Conservation (phyloP, 441 rosid genomes). For the Capsella rubella region DNA sequence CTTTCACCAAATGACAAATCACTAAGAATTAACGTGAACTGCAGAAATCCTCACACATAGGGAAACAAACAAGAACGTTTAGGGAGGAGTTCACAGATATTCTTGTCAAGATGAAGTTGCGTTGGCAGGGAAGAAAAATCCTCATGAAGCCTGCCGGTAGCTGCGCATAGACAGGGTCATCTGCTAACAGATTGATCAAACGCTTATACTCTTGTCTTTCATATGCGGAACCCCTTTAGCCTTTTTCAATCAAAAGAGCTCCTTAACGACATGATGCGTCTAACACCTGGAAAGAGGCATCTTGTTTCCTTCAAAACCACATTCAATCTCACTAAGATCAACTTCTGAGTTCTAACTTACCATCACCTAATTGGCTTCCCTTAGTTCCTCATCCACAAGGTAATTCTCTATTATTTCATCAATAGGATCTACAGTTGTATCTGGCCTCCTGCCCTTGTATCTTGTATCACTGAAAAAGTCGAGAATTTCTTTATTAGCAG, state of each 20-base stretch:
- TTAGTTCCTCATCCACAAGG: conserved; percentile 53
- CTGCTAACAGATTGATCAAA: conserved; percentile 15
- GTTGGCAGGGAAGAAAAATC: conserved; percentile 1
- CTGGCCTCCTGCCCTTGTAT: conserved; percentile 68
- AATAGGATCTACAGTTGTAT: conserved; percentile 69
- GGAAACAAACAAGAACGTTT: conserved; percentile 13
- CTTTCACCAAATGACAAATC: conserved; percentile 66
- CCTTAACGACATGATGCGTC: neutral
- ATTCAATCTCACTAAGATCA: conserved; percentile 19
- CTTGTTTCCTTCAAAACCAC: neutral
- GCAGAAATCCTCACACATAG: conserved; percentile 29
- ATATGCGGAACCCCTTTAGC: conserved; percentile 1
- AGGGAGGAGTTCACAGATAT: conserved; percentile 12
- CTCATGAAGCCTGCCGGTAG: neutral
- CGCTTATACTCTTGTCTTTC: neutral
- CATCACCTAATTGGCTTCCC: conserved; percentile 44
- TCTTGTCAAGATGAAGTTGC: conserved; percentile 16
- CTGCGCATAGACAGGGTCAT: neutral
- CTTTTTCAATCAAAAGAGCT: conserved; percentile 2
- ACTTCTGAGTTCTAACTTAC: conserved; percentile 13
- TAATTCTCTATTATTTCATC: conserved; percentile 78
- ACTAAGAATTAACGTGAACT: conserved; percentile 57
- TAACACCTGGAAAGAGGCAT: neutral
- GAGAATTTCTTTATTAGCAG: conserved; percentile 65
- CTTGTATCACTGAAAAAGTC: conserved; percentile 63